Evolutionary conservation across 2,329 filamentous ascomycete genomes (phyloP).

Genomic region (Phyllosticta capitalensis): DNA sequence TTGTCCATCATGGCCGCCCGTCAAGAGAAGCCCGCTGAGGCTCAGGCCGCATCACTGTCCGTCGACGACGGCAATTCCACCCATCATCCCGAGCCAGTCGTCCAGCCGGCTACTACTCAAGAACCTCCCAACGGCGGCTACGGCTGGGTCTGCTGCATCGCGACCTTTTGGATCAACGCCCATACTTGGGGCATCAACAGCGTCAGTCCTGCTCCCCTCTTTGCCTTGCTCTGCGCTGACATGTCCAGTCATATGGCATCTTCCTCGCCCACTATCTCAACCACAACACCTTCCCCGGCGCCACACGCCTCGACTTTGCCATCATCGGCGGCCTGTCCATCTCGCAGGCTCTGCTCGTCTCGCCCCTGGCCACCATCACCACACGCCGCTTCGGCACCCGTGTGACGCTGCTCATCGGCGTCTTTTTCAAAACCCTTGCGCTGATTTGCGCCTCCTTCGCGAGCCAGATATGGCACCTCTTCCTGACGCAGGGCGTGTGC

Average conservation of each 20-base stretch:
- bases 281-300: slow-evolving; percentile 51
- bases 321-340: slow-evolving; percentile 68
- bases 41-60: not conserved
- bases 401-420: slow-evolving; percentile 54
- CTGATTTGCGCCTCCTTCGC: slow-evolving; percentile 65
- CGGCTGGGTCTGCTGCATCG: slow-evolving; percentile 46
- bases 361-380: slow-evolving; percentile 55
- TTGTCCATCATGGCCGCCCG: not conserved
- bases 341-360: slow-evolving; percentile 55
- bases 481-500: slow-evolving; percentile 63
- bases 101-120: slow-evolving; percentile 17
- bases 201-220: slow-evolving; percentile 13
- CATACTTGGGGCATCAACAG: slow-evolving; percentile 41
- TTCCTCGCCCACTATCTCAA: slow-evolving; percentile 68
- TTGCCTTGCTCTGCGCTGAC: not conserved
- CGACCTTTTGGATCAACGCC: slow-evolving; percentile 34
- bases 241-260: slow-evolving; percentile 53
- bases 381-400: slow-evolving; percentile 55
- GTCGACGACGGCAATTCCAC: not conserved
- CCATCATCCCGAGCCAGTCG: not conserved
- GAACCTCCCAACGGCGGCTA: slow-evolving; percentile 53
- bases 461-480: slow-evolving; percentile 61
- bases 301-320: slow-evolving; percentile 58
- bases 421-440: slow-evolving; percentile 52
- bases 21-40: not conserved